Base-by-base conservation (phyloP, 106 monocot species). In the Platanthera guangdongensis region DNA sequence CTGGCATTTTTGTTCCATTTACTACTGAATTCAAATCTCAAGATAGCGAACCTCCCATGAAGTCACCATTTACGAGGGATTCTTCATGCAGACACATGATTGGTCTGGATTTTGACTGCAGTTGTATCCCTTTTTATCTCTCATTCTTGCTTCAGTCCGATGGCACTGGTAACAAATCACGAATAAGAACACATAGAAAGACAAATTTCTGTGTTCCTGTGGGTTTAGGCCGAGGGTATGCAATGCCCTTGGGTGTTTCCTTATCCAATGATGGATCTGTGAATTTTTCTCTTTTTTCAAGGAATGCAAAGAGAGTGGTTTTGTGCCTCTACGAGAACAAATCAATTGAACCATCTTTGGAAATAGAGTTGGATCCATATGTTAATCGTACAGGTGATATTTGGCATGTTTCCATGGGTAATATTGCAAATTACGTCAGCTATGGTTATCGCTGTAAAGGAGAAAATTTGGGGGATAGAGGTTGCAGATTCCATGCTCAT, bases 381-480 rank as follows among this genome's bases (percentile, higher is more conserved):
- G 57, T 95, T 47, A 86, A 95, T 80, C 84, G 86, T 15, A 92
- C 92, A 12, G 88, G 95, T 47, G 82, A 92, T 74, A 76, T 88
- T 49, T 95, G 92, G 95, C 95, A 95, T 76, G 75, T 87, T 54
- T 86, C 82, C 5, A 51, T 95, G 71, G 73, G 81, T 54, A 77
- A 15, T 76, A 64, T 82, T 14, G 52, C 55, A 5, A 72, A 83
- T 9, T 92, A 85, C 79, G 64, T 79, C 49, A 50, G 75, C 22
- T 95, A 95, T 79, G 95, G 92, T 1, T 92, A 88, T 76, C 83
- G 92, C 8, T 95, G 88, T 74, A 81, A 78, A 48, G 90, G 90
- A 13, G 9, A 80, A 46, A 71, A 71, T n/a, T 70, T 48, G 52
- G 78, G 77, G 81, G 78, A 88, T 21, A 68, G 60, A 46, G 86